Evolutionary conservation across 257 asterid species (phyloP).

Genomic region (Jaltomata sinuosa): DNA sequence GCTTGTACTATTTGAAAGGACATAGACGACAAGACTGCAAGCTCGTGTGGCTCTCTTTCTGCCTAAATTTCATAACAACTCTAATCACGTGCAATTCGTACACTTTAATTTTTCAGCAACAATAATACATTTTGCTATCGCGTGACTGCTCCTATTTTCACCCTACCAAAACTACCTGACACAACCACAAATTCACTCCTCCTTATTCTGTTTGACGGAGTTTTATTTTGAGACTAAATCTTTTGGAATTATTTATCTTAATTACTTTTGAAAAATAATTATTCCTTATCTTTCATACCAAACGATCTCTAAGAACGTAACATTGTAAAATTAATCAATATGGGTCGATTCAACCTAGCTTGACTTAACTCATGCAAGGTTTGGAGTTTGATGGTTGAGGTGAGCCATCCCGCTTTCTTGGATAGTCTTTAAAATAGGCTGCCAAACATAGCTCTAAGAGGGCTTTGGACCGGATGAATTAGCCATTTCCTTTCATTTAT

Average conservation of each 20-base stretch:
- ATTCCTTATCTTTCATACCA: no score
- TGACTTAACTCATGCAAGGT: not conserved
- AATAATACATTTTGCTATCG: not conserved
- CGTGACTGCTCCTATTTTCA: not conserved
- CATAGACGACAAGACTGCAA: not conserved
- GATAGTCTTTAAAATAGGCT: not conserved
- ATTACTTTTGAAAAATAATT: no score
- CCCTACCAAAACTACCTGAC: not conserved
- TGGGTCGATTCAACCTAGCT: not conserved
- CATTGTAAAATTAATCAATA: not conserved
- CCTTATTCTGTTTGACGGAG: not conserved
- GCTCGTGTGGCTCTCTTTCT: not conserved
- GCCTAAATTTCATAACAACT: slow-evolving; percentile 1
- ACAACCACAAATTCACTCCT: not conserved
- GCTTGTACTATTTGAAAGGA: not conserved
- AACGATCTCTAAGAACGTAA: not conserved
- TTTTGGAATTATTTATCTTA: no score
- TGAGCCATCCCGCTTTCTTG: not conserved
- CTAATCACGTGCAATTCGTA: not conserved
- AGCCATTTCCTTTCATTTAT: no score
- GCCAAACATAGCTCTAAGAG: no score
- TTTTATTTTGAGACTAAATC: no score
- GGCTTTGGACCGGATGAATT: no score
- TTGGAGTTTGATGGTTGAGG: not conserved
- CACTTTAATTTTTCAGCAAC: not conserved